Conservation (phyloP, 495 filamentous ascomycete species). For the Pseudevernia furfuracea region DNA sequence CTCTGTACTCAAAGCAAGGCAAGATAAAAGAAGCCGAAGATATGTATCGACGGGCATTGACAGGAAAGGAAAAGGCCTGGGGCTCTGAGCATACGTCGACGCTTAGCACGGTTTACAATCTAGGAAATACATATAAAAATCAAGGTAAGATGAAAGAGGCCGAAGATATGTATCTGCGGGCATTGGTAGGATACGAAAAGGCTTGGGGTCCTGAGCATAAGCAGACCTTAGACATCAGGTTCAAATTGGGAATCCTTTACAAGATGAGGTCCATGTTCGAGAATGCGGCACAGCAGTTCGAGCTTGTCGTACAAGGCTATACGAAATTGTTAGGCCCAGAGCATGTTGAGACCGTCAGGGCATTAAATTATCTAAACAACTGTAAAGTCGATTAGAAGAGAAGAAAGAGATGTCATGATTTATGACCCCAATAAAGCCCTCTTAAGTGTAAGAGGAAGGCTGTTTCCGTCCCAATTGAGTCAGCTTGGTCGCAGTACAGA, state of each 20-base stretch:
- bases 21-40: too few species aligned
- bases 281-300: not conserved
- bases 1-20: too few species aligned
- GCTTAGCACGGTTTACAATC: too few species aligned
- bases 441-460: not conserved
- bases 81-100: too few species aligned
- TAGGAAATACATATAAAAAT: too few species aligned
- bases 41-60: too few species aligned
- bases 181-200: too few species aligned
- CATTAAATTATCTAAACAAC: not conserved
- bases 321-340: not conserved
- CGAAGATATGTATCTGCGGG: too few species aligned
- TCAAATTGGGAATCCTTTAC: not conserved
- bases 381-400: not conserved
- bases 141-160: too few species aligned
- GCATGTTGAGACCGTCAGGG: not conserved
- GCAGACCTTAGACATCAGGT: not conserved
- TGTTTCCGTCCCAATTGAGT: not conserved
- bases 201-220: not conserved
- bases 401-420: not conserved
- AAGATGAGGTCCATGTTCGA: not conserved
- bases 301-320: conserved; percentile 1
- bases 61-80: too few species aligned
- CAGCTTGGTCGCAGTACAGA: not conserved
- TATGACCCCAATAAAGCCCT: not conserved